phyloP scores from a whole-genome alignment of 306 rosid genomes.

The Lathyrus oleraceus region DNA sequence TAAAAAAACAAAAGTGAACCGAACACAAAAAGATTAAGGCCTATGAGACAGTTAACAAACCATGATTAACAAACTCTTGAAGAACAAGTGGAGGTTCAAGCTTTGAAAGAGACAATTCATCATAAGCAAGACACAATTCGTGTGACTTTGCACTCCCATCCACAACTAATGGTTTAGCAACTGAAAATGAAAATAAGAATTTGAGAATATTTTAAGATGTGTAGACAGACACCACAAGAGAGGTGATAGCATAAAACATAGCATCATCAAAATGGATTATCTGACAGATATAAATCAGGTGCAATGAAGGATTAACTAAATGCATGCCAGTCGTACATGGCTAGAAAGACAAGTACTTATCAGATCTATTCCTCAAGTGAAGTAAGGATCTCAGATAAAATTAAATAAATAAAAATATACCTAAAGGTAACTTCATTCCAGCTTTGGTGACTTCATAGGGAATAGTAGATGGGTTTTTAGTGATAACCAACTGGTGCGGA shows the following conservation, averaged over 20 bases:
- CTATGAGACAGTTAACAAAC: slow-evolving; percentile 40
- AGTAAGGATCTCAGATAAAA: not conserved
- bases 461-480: slow-evolving; percentile 44
- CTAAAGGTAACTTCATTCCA: slow-evolving; percentile 54
- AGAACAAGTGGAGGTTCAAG: slow-evolving; percentile 55
- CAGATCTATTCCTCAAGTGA: not conserved
- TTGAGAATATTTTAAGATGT: slow-evolving; percentile 13
- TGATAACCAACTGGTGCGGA: slow-evolving; percentile 47
- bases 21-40: not conserved
- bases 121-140: slow-evolving; percentile 52
- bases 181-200: slow-evolving; percentile 34
- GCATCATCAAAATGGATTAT: slow-evolving; percentile 7
- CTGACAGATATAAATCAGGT: not conserved
- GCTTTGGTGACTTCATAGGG: slow-evolving; percentile 45
- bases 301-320: not conserved
- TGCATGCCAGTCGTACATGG: not conserved
- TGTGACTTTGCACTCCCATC: slow-evolving; percentile 60
- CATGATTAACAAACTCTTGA: slow-evolving; percentile 60
- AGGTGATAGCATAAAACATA: not conserved
- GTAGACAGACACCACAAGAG: slow-evolving; percentile 11
- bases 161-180: slow-evolving; percentile 56
- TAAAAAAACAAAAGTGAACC: not conserved
- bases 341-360: not conserved
- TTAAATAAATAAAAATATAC: slow-evolving; percentile 23
- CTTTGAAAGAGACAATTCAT: slow-evolving; percentile 49